Conservation (phyloP, 2,329 filamentous ascomycete genomes). For the Hymenotorrendiella dingleyae region DNA sequence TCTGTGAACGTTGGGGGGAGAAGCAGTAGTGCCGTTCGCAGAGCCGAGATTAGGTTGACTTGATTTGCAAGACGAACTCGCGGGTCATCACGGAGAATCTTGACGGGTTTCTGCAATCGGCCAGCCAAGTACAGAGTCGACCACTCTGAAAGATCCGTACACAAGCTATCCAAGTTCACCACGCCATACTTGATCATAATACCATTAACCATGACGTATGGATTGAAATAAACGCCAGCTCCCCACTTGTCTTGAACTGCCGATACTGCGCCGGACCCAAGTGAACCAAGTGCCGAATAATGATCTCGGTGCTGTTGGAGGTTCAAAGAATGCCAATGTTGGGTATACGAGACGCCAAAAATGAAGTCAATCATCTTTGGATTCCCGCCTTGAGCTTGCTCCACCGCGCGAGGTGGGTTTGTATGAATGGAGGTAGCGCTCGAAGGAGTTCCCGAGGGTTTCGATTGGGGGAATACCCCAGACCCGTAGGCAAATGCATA, state of each 20-base stretch:
- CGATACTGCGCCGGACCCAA: conserved; percentile 82
- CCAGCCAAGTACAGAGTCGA: conserved; percentile 94
- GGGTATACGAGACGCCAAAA: conserved; percentile 86
- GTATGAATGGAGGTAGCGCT: conserved; percentile 65
- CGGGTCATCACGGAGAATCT: conserved; percentile 92
- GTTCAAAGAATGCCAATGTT: conserved; percentile 97
- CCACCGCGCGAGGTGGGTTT: conserved; percentile 71
- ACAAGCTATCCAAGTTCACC: conserved; percentile 86
- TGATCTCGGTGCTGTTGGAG: conserved; percentile 82
- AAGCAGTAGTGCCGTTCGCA: conserved; percentile 83
- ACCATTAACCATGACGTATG: conserved; percentile 89
- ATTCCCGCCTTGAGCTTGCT: conserved; percentile 77
- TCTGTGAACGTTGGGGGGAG: conserved; percentile 82
- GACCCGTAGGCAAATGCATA: conserved; percentile 98
- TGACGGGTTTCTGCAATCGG: conserved; percentile 92
- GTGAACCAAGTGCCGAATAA: conserved; percentile 77
- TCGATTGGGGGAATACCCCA: conserved; percentile 82
- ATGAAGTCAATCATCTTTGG: conserved; percentile 99
- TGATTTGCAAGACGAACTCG: conserved; percentile 91
- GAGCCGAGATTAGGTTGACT: conserved; percentile 85
- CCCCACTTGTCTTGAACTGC: conserved; percentile 82
- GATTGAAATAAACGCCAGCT: conserved; percentile 96
- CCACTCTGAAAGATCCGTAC: conserved; percentile 82
- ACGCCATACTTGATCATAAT: conserved; percentile 98
- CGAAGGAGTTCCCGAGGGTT: conserved; percentile 45